phyloP scores from a whole-genome alignment of 306 rosid species.

The Begonia fuchsioides region DNA sequence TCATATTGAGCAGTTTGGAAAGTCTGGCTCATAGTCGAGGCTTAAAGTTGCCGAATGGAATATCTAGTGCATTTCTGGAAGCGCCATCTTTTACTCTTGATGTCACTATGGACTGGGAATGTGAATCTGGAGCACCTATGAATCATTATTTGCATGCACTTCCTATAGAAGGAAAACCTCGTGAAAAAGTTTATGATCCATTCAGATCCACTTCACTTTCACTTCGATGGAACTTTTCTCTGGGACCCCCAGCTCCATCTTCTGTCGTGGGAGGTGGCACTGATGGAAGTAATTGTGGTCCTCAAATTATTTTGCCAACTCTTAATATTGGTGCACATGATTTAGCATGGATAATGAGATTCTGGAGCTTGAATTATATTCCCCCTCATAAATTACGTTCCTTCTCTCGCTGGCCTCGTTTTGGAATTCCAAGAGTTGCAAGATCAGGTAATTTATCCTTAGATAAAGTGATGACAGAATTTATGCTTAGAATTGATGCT shows the following conservation, averaged over 20 bases:
- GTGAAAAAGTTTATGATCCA: constrained; percentile 75
- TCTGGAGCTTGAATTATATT: constrained; percentile 61
- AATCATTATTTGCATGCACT: constrained; percentile 83
- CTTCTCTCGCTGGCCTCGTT: constrained; percentile 94
- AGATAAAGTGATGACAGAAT: constrained; percentile 97
- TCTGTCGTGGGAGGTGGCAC: constrained; percentile 23
- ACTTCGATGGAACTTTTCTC: constrained; percentile 78
- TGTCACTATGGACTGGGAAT: constrained; percentile 90
- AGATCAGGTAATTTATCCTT: constrained; percentile 93
- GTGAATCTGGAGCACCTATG: constrained; percentile 82
- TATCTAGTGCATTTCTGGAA: constrained; percentile 62
- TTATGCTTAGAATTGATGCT: constrained; percentile 81
- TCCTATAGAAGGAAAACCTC: constrained; percentile 73
- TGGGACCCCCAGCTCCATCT: constrained; percentile 41
- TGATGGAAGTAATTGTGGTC: constrained; percentile 41
- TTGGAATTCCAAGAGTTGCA: constrained; percentile 61
- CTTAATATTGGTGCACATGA: constrained; percentile 96
- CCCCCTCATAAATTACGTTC: constrained; percentile 96
- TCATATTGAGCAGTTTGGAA: constrained; percentile 77
- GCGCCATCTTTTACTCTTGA: constrained; percentile 70
- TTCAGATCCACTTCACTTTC: constrained; percentile 89
- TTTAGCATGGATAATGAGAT: constrained; percentile 80
- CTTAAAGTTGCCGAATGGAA: constrained; percentile 61
- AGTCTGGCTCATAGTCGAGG: constrained; percentile 74
- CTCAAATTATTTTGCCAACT: constrained; percentile 44